phyloP scores from a whole-genome alignment of 257 asterid genomes.

The Perilla frutescens region DNA sequence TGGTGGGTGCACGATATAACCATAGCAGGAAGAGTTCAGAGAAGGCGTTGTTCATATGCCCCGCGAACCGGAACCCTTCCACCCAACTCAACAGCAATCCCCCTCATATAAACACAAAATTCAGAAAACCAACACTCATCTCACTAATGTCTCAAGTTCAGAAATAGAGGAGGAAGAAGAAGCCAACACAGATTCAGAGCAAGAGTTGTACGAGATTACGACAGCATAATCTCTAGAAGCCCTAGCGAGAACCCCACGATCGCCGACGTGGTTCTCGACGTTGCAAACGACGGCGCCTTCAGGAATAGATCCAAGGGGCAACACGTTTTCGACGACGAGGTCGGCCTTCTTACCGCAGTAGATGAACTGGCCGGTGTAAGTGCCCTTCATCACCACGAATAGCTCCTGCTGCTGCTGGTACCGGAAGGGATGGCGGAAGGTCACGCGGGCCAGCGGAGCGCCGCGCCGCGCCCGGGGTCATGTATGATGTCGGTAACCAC shows the following conservation, averaged over 20 bases:
- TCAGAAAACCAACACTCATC: too few species aligned
- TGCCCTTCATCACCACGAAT: slow-evolving; percentile 62
- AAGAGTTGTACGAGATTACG: slow-evolving; percentile 57
- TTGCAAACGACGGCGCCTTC: slow-evolving; percentile 66
- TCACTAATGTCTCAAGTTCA: too few species aligned
- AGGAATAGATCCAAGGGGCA: slow-evolving; percentile 56
- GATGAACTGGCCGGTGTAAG: slow-evolving; percentile 60
- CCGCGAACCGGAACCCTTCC: too few species aligned
- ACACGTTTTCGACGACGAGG: slow-evolving; percentile 53
- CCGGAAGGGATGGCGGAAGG: slow-evolving; percentile 70
- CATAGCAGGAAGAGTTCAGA: slow-evolving; percentile 53
- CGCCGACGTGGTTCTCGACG: slow-evolving; percentile 63
- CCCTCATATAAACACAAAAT: too few species aligned
- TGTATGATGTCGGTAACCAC: slow-evolving; percentile 62
- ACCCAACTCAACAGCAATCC: too few species aligned
- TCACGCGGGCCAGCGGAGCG: slow-evolving; percentile 56
- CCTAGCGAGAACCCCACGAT: slow-evolving; percentile 63
- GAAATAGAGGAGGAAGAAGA: too few species aligned
- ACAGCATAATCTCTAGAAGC: slow-evolving; percentile 63
- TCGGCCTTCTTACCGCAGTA: slow-evolving; percentile 66
- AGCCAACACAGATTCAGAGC: too few species aligned
- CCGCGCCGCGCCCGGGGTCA: slow-evolving; percentile 69
- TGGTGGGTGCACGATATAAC: slow-evolving; percentile 52
- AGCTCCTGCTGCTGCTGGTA: slow-evolving; percentile 69
- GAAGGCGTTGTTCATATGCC: slow-evolving; percentile 67